Conservation (phyloP, 2,329 filamentous ascomycete genomes). For the Zalaria sp. region DNA sequence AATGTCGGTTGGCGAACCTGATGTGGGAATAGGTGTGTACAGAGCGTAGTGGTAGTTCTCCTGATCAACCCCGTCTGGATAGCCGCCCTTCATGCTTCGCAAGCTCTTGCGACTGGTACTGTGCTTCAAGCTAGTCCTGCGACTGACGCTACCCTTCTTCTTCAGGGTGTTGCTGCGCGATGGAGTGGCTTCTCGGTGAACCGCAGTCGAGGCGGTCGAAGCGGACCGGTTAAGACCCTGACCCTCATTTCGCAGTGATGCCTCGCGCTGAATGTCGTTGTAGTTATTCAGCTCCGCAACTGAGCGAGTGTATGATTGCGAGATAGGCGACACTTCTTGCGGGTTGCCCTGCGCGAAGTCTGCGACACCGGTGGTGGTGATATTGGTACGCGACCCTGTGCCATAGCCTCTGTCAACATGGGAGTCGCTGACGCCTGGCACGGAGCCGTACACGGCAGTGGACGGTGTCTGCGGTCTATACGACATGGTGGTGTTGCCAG, state of each 20-base stretch:
- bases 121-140: constrained; percentile 60
- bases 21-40: constrained; percentile 76
- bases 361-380: constrained; percentile 7
- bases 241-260: constrained; percentile 36
- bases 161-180: constrained; percentile 64
- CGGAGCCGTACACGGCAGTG: constrained; percentile 19
- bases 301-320: constrained; percentile 12
- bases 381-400: constrained; percentile 3
- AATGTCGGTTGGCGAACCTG: constrained; percentile 74
- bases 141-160: constrained; percentile 71
- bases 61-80: constrained; percentile 46
- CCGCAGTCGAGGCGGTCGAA: constrained; percentile 39
- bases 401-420: constrained; percentile 22
- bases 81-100: constrained; percentile 71
- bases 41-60: constrained; percentile 72
- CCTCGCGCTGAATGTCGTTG: constrained; percentile 53
- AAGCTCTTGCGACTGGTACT: constrained; percentile 69
- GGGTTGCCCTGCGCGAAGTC: constrained; percentile 26
- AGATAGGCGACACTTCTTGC: constrained; percentile 19
- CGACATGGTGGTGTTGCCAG: constrained; percentile 4
- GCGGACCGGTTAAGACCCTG: constrained; percentile 43
- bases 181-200: constrained; percentile 26
- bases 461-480: constrained; percentile 15
- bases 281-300: constrained; percentile 39
- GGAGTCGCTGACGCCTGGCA: constrained; percentile 23